Evolutionary conservation across 805 yeast genomes (phyloP), one percentile per base, ranked within the genome.

Genomic region (Metschnikowia cerradonensis): DNA sequence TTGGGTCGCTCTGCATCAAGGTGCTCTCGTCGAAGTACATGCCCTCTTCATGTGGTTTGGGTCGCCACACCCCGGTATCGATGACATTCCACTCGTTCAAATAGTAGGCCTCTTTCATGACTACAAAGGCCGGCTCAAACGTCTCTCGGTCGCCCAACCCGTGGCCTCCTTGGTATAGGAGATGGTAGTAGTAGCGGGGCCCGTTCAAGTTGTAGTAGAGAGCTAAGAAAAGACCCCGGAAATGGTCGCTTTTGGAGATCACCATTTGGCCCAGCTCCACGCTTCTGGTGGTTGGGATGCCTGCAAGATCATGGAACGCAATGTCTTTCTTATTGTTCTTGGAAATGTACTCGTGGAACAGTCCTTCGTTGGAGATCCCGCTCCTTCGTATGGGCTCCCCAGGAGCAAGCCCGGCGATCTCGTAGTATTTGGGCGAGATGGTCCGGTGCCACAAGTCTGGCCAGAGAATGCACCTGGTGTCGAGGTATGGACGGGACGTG

Each of bases 91-190:
- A 50, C 30, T 52, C 59, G 10, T 54, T 51, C 23, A 59, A 23
- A 50, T 72, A 70, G 57, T 70, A 71, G 11, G 64, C 60, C 52
- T 72, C 70, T 30, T 65, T 54, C 58, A 71, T 63, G 14, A 65
- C 67, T 47, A 64, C 66, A 44, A 74, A 67, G 4, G 75, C 75
- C 3, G 74, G 73, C 15, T 66, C 64, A 51, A 66, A 65, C 3
- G 74, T 69, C 43, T 72, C 76, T 23, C 71, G 58, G 51, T 72
- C 75, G 7, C 73, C 73, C 4, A 47, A 51, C 0, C 72, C 73
- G 17, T 60, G 63, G 2, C 63, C 62, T 11, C 74, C 75, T 55
- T 70, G 76, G 54, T 65, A 71, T 2, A 72, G 48, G 37, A 72
- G 58, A 11, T 54, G 54, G 48, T 67, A 68, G 56, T 63, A 70